Conservation (phyloP, 495 filamentous ascomycete species). For the Neurospora intermedia region DNA sequence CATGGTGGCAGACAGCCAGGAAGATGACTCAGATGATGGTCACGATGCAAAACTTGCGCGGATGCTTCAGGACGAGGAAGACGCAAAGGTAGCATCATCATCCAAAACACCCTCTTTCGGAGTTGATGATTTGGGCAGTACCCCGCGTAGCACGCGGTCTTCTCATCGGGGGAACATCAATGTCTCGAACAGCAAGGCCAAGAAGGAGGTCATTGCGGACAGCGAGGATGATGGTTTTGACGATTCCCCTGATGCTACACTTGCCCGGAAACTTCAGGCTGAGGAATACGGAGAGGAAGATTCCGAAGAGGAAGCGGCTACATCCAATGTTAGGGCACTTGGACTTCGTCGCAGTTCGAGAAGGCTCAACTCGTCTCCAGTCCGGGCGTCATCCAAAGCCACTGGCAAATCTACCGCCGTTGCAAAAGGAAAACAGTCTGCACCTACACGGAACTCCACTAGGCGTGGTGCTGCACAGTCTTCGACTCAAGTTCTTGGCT, state of each 20-base stretch:
- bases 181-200: not conserved
- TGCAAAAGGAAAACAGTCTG: not conserved
- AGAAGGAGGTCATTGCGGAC: conserved; percentile 19
- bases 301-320: not conserved
- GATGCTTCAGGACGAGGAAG: conserved; percentile 53
- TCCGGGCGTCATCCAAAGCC: not conserved
- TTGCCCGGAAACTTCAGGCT: conserved; percentile 46
- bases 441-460: not conserved
- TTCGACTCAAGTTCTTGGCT: not conserved
- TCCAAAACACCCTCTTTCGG: not conserved
- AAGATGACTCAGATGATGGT: conserved; percentile 23
- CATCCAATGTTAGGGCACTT: not conserved
- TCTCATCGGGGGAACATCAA: not conserved
- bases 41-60: conserved; percentile 48
- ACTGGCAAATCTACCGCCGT: not conserved
- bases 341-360: conserved; percentile 6
- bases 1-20: conserved; percentile 23
- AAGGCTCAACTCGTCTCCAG: not conserved
- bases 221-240: conserved; percentile 22
- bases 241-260: conserved; percentile 32
- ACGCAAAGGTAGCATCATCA: conserved; percentile 16
- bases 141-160: not conserved
- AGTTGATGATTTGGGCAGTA: not conserved
- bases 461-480: not conserved
- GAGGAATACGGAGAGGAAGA: conserved; percentile 40